Evolutionary conservation across 139 green algal species (phyloP).

Genomic region (Tetraselmis striata): DNA sequence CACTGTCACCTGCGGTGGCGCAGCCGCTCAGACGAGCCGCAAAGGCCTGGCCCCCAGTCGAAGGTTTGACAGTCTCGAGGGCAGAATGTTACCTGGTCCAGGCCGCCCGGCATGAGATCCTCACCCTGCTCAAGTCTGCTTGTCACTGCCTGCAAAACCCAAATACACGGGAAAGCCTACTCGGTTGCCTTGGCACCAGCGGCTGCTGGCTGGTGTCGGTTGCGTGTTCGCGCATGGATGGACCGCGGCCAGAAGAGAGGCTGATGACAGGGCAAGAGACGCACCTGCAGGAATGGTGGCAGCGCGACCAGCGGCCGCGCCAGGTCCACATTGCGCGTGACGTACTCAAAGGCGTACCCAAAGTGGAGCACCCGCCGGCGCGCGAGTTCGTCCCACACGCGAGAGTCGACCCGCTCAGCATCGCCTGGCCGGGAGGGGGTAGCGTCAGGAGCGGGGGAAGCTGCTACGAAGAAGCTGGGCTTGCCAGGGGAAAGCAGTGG

Average conservation of each 20-base stretch:
- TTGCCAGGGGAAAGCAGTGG: neutral
- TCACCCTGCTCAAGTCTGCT: neutral
- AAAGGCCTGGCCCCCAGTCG: neutral
- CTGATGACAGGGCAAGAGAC: neutral
- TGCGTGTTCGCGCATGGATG: neutral
- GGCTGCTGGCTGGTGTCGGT: neutral
- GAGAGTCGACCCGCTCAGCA: slow-evolving; percentile 49
- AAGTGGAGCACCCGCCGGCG: slow-evolving; percentile 82
- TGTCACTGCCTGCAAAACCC: neutral
- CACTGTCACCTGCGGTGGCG: slow-evolving; percentile 66
- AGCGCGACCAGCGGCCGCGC: neutral
- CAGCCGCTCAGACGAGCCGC: neutral
- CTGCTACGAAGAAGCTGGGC: neutral
- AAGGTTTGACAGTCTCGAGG: too few species aligned
- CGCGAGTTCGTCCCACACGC: slow-evolving; percentile 55
- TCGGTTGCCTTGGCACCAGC: neutral
- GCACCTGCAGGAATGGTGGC: neutral
- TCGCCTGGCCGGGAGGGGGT: slow-evolving; percentile 3
- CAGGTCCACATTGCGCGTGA: slow-evolving; percentile 18
- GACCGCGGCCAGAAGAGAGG: neutral
- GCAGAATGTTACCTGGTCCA: slow-evolving; percentile 22
- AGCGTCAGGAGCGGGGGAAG: neutral
- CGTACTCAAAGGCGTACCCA: slow-evolving; percentile 71
- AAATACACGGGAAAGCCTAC: neutral
- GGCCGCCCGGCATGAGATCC: neutral